Conservation (phyloP, 495 filamentous ascomycete species). For the Penicillium tannophilum region DNA sequence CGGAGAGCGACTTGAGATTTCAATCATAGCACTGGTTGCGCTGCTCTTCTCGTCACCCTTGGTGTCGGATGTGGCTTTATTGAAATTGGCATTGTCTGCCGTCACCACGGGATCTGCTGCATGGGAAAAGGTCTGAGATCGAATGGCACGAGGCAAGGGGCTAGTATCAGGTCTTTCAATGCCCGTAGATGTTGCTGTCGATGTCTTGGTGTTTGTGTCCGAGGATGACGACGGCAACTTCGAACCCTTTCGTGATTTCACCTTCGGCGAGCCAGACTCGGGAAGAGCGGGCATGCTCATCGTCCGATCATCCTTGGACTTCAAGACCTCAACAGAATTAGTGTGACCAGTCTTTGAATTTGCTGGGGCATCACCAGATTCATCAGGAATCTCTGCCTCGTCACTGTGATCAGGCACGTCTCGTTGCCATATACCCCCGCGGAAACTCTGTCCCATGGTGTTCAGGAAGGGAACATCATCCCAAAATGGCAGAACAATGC, state of each 20-base stretch:
- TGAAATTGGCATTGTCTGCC: conserved; percentile 62
- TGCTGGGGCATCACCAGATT: conserved; percentile 55
- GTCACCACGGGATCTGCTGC: conserved; percentile 65
- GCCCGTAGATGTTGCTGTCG: conserved; percentile 40
- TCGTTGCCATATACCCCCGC: conserved; percentile 86
- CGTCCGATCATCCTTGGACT: conserved; percentile 58
- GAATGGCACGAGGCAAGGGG: conserved; percentile 56
- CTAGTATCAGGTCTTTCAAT: conserved; percentile 37
- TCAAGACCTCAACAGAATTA: conserved; percentile 36
- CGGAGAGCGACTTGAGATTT: conserved; percentile 63
- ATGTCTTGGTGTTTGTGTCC: conserved; percentile 25
- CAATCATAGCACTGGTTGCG: conserved; percentile 65
- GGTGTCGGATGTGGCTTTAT: conserved; percentile 48
- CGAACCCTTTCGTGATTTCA: conserved; percentile 33
- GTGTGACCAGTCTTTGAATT: conserved; percentile 35
- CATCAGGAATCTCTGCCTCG: conserved; percentile 57
- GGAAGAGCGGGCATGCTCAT: conserved; percentile 56
- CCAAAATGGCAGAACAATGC: conserved; percentile 91
- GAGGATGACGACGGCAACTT: conserved; percentile 1
- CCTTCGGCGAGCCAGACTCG: conserved; percentile 28
- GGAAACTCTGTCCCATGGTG: conserved; percentile 71
- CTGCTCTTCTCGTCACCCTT: conserved; percentile 51
- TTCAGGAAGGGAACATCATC: conserved; percentile 90
- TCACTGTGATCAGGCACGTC: conserved; percentile 52
- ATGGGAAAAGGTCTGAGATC: conserved; percentile 65